Base-by-base conservation (phyloP, 2,329 filamentous ascomycete species). In the Cladosporium halotolerans region DNA sequence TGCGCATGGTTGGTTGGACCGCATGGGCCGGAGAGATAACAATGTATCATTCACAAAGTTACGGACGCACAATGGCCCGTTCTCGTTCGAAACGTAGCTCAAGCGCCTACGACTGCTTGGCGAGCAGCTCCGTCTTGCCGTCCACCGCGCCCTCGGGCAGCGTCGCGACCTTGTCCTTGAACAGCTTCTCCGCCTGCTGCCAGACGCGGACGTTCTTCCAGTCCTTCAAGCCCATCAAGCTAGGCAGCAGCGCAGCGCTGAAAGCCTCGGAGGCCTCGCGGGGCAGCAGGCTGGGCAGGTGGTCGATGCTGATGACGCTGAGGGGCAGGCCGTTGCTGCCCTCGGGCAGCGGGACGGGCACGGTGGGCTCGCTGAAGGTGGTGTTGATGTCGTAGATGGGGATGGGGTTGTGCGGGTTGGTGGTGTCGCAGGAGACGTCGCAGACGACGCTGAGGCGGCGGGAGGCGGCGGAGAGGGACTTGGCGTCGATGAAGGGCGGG, bases 181-280 rank as follows among this genome's bases (percentile, higher is more conserved):
- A 96, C 52, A 95, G 76, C 73, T 88, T 85, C 75, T 95, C 84
- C 0, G 91, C 91, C 55, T 88, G 81, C 51, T 81, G 77, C 91
- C 91, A 96, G n/a, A 96, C 91, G 10, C 80, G 78, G 23, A 84
- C 78, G 16, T 79, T 85, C 55, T 79, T 74, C 68, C 88, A 82
- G 67, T 93, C 81, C 70, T 93, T 89, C 57, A 96, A 78, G 56
- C 84, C 79, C 56, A 93, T 71, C 61, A 96, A 73, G 64, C 83
- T 87, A 16, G 89, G 89, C 64, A 95, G 75, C 60, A 96, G 76
- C 45, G 86, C 86, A 48, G 80, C 76, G 69, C 85, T 89, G 74
- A 95, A 96, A 16, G 85, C 85, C 73, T 96, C 90, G 41, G 84
- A 89, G 23, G 89, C 85, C 74, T 96, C 92, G 50, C 92, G 79